Base-by-base conservation (phyloP, 371 early-diverging fungal genomes). In the Mortierella sp. region DNA sequence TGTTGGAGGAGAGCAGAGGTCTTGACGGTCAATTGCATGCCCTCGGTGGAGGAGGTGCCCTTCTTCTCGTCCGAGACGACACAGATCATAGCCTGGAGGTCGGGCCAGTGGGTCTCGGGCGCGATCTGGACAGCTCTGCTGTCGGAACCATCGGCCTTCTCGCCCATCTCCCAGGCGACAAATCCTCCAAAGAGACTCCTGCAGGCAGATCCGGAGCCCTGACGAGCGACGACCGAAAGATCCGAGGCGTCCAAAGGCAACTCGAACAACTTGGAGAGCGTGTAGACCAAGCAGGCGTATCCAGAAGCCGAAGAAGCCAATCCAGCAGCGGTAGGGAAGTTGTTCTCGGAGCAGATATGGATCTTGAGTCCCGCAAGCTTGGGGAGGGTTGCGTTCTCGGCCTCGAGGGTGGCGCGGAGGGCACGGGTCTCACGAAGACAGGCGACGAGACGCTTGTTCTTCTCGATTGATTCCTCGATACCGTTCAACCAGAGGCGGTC, bases 301-400 rank as follows among this genome's bases (percentile, higher is more conserved):
- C 99, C 99, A 18, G 98, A 97, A 24, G 99, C 99, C 27, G 98
- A 98, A 60, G 99, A 98, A n/a, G 99, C 99, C 55, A 99, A 91
- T n/a, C 99, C 99, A 11, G 99, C 99, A 49, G 99, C 99, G 10
- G 99, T 99, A 32, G 99, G 99, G 88, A 99, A 99, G 92, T 98
- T 99, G 94, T 99, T 99, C 81, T 94, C 96, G 43, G 98, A 98
- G 83, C 94, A 95, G 56, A 98, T 94, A 82, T 95, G 97, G 71
- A 99, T 77, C 46, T 87, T 80, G 84, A 92, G 93, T 41, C 86
- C 81, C 1, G 95, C 93, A 73, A 96, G 81, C 78, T 84, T 78
- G 72, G 83, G 90, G 75, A 88, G 88, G 14, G 84, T 41, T 29
- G 77, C 24, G 44, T 86, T 85, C 79, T 91, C 87, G 63, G 92